These are phyloP conservation scores for Lepiota brunneoincarnata DNA, from an alignment of 768 basidiomycete species.

Conservation along the genomic window DNA sequence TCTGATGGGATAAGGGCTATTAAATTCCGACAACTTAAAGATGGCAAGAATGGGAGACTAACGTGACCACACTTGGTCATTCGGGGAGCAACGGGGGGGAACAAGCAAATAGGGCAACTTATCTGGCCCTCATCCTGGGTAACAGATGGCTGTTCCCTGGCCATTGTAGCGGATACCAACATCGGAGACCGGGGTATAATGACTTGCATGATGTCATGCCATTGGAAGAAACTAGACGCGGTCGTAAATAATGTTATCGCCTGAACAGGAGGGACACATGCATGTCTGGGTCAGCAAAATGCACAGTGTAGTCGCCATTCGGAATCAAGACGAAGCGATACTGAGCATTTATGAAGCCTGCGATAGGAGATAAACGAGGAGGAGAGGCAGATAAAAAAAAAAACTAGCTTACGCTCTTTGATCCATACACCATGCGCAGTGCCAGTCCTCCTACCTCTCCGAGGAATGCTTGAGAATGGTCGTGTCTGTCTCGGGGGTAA, in stretches of 20 bases:
- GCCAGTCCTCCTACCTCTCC: constrained; percentile 72
- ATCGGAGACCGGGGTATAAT: constrained; percentile 85
- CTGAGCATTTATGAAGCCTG: constrained; percentile 94
- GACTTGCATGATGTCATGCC: constrained; percentile 94
- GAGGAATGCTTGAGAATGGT: constrained; percentile 53
- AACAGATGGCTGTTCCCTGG: constrained; percentile 29
- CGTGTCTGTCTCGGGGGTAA: constrained; percentile 83
- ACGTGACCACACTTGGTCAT: constrained; percentile 99
- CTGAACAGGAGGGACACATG: constrained; percentile 35
- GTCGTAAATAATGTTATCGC: constrained; percentile 11
- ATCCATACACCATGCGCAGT: constrained; percentile 73
- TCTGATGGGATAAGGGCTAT: constrained; percentile 39
- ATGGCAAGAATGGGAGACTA: constrained; percentile 31
- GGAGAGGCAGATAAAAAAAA: constrained; percentile 15
- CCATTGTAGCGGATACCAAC: constrained; percentile 58
- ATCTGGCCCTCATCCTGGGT: constrained; percentile 58
- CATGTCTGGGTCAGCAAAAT: constrained; percentile 98
- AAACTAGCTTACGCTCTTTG: constrained; percentile 77
- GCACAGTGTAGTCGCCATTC: constrained; percentile 85
- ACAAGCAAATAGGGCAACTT: constrained; percentile 93
- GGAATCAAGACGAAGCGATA: constrained; percentile 97
- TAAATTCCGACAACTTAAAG: constrained; percentile 12
- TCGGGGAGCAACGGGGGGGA: constrained; percentile 82
- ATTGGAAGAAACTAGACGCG: constrained; percentile 79
- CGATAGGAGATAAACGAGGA: background rate